Base-by-base conservation (phyloP, 805 yeast species). In the Barnettozyma salicaria region DNA sequence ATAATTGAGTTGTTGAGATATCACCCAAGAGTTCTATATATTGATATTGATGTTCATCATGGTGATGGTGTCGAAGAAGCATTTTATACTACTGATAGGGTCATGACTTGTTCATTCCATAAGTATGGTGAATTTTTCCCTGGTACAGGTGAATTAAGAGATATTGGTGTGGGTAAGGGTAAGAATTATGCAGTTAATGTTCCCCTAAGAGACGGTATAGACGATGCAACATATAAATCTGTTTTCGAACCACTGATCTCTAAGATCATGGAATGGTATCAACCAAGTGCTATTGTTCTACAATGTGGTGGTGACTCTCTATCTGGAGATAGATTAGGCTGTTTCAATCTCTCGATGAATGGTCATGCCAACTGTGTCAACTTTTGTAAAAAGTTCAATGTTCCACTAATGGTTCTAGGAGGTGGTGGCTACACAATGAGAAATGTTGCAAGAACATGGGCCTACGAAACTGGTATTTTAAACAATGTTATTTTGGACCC, bases 31-130 rank as follows among this genome's bases (percentile, higher is more conserved):
- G 96, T 90, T 7, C 68, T 90, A 56, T 90, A 90, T 58, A 84
- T 90, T 37, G 97, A 90, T 60, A 89, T 88, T 39, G 97, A 90
- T 59, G 74, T 90, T 11, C 97, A 90, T 59, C 97, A 90, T 56
- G 97, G 97, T 30, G 97, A 90, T 61, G 97, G 97, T 47, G 97
- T 90, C 14, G 96, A 90, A 60, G 97, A 90, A 60, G 97, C 97
- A 1, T 90, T 90, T 55, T 85, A 90, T 63, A 76, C 92, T 13
- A 85, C 96, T 2, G 97, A 89, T 60, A 67, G 97, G 42, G 97
- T 89, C 31, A 88, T 89, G 96, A 89, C 97, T 1, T 89, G 89
- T 49, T 82, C 94, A 9, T 89, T 89, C 70, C 97, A 89, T 68
- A 90, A 88, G 62, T 90, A 75, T 50, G 97, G 97, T 16, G 92